Base-by-base conservation (phyloP, 805 yeast genomes). In the Kazachstania kunashirensis region DNA sequence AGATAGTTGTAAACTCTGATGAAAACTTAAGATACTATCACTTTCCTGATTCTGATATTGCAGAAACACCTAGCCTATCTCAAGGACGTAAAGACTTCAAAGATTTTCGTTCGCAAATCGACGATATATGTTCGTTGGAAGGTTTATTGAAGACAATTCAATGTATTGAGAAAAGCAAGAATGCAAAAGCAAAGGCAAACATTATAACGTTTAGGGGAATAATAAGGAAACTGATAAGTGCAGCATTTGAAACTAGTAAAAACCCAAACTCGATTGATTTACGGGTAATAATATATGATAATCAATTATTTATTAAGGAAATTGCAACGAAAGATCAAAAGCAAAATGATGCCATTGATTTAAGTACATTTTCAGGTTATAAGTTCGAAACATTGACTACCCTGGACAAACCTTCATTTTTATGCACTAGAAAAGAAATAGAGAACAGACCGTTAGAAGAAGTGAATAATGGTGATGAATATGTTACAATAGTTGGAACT, bases 171-270 rank as follows among this genome's bases (percentile, higher is more conserved):
- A 57, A 63, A 40, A 41, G 48, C 10, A 52, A 58, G 12, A 48
- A 50, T 14, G 55, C 62, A 3, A 77, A 71, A 41, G 50, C 73
- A 2, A 69, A 70, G 21, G 57, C 75, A 1, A 82, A 85, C 48
- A 70, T 89, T 24, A 65, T 89, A 18, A 79, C 96, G 0, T 89
- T 85, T 73, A 68, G 98, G 50, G 98, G 98, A 1, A 61, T 85
- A 26, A 74, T 89, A 24, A 73, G 75, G 41, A 61, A 89, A 27
- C 62, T 92, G 59, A 67, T 79, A 7, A 62, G 84, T 17, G 37
- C 48, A 10, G 57, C 56, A 14, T 52, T 88, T 3, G 79, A 76
- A 51, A 67, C 70, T 37, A 52, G 63, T n/a, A 64, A 66, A 21
- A 79, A 40, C 29, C 28, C 12, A 18, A 49, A 78, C 35, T 67